These are phyloP conservation scores for Hemisphaericaspora nanyangensis DNA, from an alignment of 805 yeast genomes.

Conservation along the genomic window DNA sequence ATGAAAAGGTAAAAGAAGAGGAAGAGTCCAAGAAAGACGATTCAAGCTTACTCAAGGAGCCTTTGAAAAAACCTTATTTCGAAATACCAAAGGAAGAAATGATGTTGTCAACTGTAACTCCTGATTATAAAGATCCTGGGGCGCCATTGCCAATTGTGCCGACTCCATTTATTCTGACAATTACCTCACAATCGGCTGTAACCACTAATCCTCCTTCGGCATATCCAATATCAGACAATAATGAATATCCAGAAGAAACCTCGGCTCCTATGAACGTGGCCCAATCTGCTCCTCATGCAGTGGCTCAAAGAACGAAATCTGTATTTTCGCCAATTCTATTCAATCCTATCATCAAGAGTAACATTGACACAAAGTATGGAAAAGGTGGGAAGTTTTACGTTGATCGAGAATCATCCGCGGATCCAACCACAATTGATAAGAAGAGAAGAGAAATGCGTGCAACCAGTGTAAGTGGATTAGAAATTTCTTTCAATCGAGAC, in stretches of 20 bases:
- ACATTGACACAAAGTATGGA: slow-evolving; percentile 81
- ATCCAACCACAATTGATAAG: slow-evolving; percentile 14
- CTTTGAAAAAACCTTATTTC: slow-evolving; percentile 15
- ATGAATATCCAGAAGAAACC: background rate
- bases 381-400: slow-evolving; percentile 89
- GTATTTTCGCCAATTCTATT: slow-evolving; percentile 80
- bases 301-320: slow-evolving; percentile 37
- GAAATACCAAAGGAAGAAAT: slow-evolving; percentile 60
- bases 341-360: slow-evolving; percentile 71
- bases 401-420: slow-evolving; percentile 25
- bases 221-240: background rate
- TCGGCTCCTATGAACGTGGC: background rate
- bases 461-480: slow-evolving; percentile 31
- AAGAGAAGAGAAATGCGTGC: slow-evolving; percentile 24
- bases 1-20: background rate
- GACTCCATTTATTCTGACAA: slow-evolving; percentile 41
- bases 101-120: slow-evolving; percentile 35
- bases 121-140: slow-evolving; percentile 76
- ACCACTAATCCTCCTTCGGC: slow-evolving; percentile 11
- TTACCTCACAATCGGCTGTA: slow-evolving; percentile 6
- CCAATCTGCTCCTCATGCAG: slow-evolving; percentile 5
- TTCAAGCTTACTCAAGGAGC: background rate
- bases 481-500: slow-evolving; percentile 10
- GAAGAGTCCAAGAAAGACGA: background rate
- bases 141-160: slow-evolving; percentile 68